A percentile compares a stretch with the other conserved stretches of the same genome.
Conservation (phyloP, 2,329 filamentous ascomycete genomes). For the Venturia effusa region DNA sequence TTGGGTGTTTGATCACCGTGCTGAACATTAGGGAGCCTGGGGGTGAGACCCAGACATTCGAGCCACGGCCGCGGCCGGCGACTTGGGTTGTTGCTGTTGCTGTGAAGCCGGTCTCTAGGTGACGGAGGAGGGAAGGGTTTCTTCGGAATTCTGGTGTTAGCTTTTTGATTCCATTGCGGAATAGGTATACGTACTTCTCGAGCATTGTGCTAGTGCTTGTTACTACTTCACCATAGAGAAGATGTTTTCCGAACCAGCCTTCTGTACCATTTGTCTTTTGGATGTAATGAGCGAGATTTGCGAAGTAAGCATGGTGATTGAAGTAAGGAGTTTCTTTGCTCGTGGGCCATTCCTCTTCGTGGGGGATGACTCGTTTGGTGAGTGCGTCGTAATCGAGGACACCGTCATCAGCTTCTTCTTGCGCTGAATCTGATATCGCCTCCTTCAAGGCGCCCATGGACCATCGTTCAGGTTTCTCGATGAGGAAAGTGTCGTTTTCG, state of each 20-base stretch:
- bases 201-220: conserved; percentile 90
- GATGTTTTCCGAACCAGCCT: conserved; percentile 57
- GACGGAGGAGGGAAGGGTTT: conserved; percentile 66
- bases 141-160: conserved; percentile 28
- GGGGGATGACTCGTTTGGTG: conserved; percentile 62
- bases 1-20: conserved; percentile 73
- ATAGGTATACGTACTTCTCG: conserved; percentile 54
- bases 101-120: conserved; percentile 77
- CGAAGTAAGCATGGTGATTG: conserved; percentile 70
- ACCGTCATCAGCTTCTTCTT: conserved; percentile 31
- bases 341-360: conserved; percentile 57
- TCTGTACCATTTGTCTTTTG: conserved; percentile 42
- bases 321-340: conserved; percentile 73
- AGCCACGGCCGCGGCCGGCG: conserved; percentile 76
- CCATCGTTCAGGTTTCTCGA: conserved; percentile 50
- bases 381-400: conserved; percentile 66
- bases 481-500: conserved; percentile 71
- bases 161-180: neutral
- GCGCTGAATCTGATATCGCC: conserved; percentile 15
- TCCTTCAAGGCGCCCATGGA: conserved; percentile 19
- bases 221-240: conserved; percentile 85
- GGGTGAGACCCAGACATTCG: conserved; percentile 91
- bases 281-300: conserved; percentile 54
- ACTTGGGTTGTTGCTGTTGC: conserved; percentile 79
- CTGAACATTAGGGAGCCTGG: conserved; percentile 81